Evolutionary conservation across 176 grass and related monocot genomes (phyloP).

Genomic region (Alloteropsis semialata): DNA sequence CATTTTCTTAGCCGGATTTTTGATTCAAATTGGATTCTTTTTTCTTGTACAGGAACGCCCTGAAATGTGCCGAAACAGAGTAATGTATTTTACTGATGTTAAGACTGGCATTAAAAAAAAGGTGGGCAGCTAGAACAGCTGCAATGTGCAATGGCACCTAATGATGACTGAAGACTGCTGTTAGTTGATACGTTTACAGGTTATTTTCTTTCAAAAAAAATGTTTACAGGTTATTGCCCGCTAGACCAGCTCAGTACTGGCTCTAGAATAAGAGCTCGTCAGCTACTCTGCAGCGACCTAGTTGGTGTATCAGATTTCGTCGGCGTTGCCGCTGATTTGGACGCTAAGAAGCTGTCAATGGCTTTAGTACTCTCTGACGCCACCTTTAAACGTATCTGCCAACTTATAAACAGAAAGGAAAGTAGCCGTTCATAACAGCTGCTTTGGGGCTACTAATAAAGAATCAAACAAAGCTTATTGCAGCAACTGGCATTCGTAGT

Average conservation of each 20-base stretch:
- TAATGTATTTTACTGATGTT: neutral
- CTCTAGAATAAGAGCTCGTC: neutral
- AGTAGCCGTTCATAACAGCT: neutral
- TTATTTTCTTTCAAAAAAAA: no score
- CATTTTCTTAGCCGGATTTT: neutral
- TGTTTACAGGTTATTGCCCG: constrained; percentile 13
- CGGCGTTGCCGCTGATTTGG: constrained; percentile 5
- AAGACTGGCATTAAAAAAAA: neutral
- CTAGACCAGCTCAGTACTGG: neutral
- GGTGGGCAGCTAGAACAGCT: neutral
- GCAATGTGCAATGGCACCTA: neutral
- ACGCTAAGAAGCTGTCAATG: neutral
- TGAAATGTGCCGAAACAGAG: neutral
- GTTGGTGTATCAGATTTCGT: neutral
- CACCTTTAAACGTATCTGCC: neutral
- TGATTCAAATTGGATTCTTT: constrained; percentile 29
- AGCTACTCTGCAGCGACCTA: neutral
- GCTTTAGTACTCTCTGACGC: neutral
- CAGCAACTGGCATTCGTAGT: constrained; percentile 17
- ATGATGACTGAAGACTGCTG: neutral
- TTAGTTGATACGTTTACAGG: constrained; percentile 5
- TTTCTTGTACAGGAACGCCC: constrained; percentile 34
- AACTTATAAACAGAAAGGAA: neutral
- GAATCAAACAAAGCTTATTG: neutral
- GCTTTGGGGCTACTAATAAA: neutral